phyloP scores from a whole-genome alignment of 2,329 filamentous ascomycete species.

The Alternaria atra region DNA sequence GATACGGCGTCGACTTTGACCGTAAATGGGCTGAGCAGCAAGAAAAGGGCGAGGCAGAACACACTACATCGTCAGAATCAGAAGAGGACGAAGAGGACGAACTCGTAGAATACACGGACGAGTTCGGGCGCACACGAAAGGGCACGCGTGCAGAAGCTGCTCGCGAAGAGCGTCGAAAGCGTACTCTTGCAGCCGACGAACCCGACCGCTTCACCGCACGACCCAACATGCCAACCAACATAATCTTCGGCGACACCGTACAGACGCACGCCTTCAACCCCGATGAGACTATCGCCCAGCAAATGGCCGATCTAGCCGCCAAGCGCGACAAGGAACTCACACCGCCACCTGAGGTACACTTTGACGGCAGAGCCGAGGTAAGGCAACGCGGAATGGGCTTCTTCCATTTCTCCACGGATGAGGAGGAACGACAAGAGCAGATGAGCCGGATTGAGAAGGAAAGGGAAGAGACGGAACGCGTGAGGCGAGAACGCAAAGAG shows the following conservation, averaged over 20 bases:
- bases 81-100: constrained; percentile 61
- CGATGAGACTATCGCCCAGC: constrained; percentile 67
- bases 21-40: constrained; percentile 87
- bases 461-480: constrained; percentile 72
- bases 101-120: constrained; percentile 86
- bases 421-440: constrained; percentile 71
- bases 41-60: constrained; percentile 52
- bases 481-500: constrained; percentile 57
- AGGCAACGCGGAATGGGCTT: constrained; percentile 90
- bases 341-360: constrained; percentile 82
- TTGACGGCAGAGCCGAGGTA: constrained; percentile 84
- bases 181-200: constrained; percentile 66
- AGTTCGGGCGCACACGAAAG: constrained; percentile 83
- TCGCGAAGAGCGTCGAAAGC: constrained; percentile 67
- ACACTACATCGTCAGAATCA: constrained; percentile 51
- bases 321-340: constrained; percentile 82
- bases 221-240: constrained; percentile 69
- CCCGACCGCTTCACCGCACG: constrained; percentile 74
- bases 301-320: constrained; percentile 80
- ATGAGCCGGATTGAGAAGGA: constrained; percentile 78
- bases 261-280: constrained; percentile 85
- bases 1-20: constrained; percentile 88
- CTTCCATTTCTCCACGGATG: constrained; percentile 85
- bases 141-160: constrained; percentile 76
- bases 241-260: constrained; percentile 87